Percentiles rank a stretch among this genome's conserved stretches.
Evolutionary conservation across 305 asterid species (phyloP).

Genomic region (Ilex paraguariensis): DNA sequence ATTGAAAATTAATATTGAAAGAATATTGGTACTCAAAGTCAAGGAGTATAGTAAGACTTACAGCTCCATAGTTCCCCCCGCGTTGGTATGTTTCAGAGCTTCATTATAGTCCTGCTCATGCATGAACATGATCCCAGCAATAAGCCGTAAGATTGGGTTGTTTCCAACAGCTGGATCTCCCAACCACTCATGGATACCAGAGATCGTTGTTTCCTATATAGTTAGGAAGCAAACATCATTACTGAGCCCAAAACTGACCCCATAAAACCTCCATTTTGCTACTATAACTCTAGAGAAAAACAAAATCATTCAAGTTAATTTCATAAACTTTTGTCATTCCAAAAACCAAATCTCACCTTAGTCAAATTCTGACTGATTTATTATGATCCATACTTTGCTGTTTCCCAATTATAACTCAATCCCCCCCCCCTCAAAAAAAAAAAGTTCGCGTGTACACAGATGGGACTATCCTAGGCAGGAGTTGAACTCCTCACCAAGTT

Average conservation of each 20-base stretch:
- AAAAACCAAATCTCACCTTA: too few relatives aligned
- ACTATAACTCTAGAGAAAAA: not conserved
- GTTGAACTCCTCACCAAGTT: too few relatives aligned
- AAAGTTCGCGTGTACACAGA: too few relatives aligned
- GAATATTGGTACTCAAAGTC: too few relatives aligned
- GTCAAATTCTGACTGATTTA: not conserved
- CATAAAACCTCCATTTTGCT: not conserved
- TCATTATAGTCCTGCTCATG: conserved; percentile 91
- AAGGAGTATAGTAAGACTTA: conserved; percentile 30
- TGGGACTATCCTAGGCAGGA: too few relatives aligned
- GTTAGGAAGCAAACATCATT: conserved; percentile 3
- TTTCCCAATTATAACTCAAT: too few relatives aligned
- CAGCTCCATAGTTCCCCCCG: conserved; percentile 97
- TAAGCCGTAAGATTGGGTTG: conserved; percentile 73
- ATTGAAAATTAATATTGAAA: too few relatives aligned
- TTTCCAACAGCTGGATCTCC: conserved; percentile 88
- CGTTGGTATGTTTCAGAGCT: conserved; percentile 84
- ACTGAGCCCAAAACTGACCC: too few relatives aligned
- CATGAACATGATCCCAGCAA: conserved; percentile 79
- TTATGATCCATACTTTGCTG: too few relatives aligned
- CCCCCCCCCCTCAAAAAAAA: too few relatives aligned
- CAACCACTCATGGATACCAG: conserved; percentile 80
- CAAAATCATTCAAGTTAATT: not conserved
- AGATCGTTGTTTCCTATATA: conserved; percentile 59
- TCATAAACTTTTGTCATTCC: too few relatives aligned